Evolutionary conservation across 768 basidiomycete species (phyloP), one percentile per base, ranked within the genome.

Genomic region (Filobasidium wieringae): DNA sequence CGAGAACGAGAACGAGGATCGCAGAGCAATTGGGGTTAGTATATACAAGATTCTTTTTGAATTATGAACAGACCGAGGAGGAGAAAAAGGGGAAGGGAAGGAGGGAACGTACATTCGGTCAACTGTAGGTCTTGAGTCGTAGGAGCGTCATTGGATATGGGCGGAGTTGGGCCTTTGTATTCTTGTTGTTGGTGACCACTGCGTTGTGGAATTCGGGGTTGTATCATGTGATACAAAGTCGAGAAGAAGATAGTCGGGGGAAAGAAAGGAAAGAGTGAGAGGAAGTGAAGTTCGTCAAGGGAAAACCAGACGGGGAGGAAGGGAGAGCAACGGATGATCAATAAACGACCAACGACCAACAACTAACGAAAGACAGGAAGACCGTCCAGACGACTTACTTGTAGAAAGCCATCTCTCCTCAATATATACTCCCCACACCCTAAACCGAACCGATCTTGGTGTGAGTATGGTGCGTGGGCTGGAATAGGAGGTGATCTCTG

Each of bases 111-210:
- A 57, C 56, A 47, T 19, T 57, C 56, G 1, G 56, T 57, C 33
- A 57, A 22, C 14, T 51, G 34, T 17, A 57, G 26, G 24, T 57
- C 47, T 29, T 51, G 47, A 8, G 56, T 33, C 6, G 56, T 57
- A 30, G 56, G 26, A n/a, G 34, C 34, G 30, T 57, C 56, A 4
- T 31, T 37, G 47, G 36, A 51, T 26, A 57, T 36, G 4, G 56
- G 56, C 4, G 56, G 56, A 24, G 56, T 40, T 31, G 49, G 34
- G 41, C 56, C 56, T 51, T 57, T 57, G 43, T 22, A 47, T 4
- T 14, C 7, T 27, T 47, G 43, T 27, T 47, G 43, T 22, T 47
- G 43, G 4, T 24, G 22, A 22, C 43, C 43, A 47, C 43, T 47
- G n/a, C 22, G 29, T 6, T 17, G 7, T 14, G 43, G 4, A 14